These are phyloP conservation scores for Acmispon strigosus DNA, from an alignment of 306 rosid genomes.

Conservation along the genomic window DNA sequence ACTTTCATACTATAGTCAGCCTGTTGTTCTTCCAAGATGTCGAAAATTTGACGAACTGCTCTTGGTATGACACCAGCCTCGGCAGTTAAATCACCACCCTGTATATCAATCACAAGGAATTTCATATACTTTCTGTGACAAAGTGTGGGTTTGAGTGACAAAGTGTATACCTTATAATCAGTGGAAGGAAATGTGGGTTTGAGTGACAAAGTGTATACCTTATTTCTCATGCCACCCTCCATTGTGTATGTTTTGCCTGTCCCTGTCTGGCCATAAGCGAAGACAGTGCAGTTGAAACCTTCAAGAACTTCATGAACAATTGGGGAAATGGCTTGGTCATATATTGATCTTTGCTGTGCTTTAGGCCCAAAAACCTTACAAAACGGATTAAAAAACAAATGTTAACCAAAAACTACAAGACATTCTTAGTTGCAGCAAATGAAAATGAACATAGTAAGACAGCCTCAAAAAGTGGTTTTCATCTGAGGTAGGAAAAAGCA, in stretches of 20 bases:
- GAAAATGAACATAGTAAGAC: background rate
- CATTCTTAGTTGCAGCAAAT: background rate
- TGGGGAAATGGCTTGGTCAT: conserved; percentile 91
- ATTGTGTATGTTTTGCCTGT: conserved; percentile 97
- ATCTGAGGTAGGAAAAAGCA: background rate
- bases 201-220: conserved; percentile 41
- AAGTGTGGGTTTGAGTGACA: background rate
- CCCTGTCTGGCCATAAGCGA: conserved; percentile 97
- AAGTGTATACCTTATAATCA: conserved; percentile 43
- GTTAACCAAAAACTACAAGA: background rate
- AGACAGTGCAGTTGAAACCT: conserved; percentile 92
- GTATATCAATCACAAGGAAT: background rate
- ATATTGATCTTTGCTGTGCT: conserved; percentile 83
- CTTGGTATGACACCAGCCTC: conserved; percentile 98
- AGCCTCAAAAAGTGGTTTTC: background rate
- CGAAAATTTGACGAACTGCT: conserved; percentile 90
- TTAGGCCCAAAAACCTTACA: conserved; percentile 87
- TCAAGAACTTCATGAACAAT: conserved; percentile 92
- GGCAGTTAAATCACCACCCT: conserved; percentile 83
- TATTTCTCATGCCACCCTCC: conserved; percentile 95
- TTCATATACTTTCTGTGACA: background rate
- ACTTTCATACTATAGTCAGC: conserved; percentile 92
- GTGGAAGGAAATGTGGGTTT: background rate
- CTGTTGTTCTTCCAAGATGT: conserved; percentile 73
- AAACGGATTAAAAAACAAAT: background rate